Evolutionary conservation across 139 green algal species (phyloP).

Genomic region (Tetradesmus lagerheimii): DNA sequence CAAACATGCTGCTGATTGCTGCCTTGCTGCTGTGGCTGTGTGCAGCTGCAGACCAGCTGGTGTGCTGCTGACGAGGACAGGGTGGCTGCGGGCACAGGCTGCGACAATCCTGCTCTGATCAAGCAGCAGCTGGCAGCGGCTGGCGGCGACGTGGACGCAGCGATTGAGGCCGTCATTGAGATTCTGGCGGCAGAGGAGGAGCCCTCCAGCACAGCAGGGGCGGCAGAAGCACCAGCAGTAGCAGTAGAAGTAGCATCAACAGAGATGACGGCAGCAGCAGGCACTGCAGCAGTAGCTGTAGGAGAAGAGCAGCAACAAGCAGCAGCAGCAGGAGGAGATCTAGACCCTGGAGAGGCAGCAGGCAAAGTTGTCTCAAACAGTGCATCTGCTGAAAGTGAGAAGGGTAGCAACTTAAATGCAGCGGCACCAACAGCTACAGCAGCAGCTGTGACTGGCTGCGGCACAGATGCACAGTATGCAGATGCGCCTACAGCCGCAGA

Average conservation of each 20-base stretch:
- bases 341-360: neutral
- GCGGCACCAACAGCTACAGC: conserved; percentile 26
- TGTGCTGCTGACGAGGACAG: conserved; percentile 36
- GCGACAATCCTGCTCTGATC: conserved; percentile 39
- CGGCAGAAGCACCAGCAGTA: conserved; percentile 12
- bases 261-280: neutral
- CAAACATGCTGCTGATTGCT: neutral
- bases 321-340: neutral
- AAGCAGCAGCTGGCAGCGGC: conserved; percentile 46
- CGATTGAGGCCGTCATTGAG: conserved; percentile 71
- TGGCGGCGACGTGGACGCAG: conserved; percentile 60
- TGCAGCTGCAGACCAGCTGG: conserved; percentile 12
- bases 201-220: conserved; percentile 15
- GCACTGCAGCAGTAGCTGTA: neutral
- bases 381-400: neutral
- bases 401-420: neutral
- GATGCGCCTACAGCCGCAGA: neutral
- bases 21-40: neutral
- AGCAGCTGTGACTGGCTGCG: conserved; percentile 6
- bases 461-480: neutral
- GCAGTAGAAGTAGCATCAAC: conserved; percentile 36
- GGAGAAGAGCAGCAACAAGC: neutral
- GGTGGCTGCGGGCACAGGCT: conserved; percentile 55
- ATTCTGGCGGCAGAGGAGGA: conserved; percentile 35
- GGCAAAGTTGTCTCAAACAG: neutral